Conservation (phyloP, 2,329 filamentous ascomycete species). For the Penicillium sp. region DNA sequence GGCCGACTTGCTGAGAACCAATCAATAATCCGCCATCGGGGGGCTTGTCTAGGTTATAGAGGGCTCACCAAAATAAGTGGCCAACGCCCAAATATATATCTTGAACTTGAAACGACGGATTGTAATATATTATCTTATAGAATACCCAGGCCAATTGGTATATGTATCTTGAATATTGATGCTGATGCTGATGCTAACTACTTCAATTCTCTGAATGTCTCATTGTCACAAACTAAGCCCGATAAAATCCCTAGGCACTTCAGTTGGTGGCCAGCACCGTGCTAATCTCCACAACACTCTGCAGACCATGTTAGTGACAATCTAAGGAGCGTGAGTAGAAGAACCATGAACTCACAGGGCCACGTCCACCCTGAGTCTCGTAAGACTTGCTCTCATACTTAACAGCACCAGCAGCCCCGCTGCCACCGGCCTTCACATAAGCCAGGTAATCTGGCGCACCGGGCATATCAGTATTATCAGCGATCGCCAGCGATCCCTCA, state of each 20-base stretch:
- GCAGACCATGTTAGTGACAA: not conserved
- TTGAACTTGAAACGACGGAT: too few species aligned
- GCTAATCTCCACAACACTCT: slow-evolving; percentile 24
- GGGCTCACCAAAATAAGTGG: not conserved
- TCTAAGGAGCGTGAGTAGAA: not conserved
- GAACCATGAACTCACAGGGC: slow-evolving; percentile 7
- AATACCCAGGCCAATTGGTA: too few species aligned
- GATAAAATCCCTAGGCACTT: not conserved
- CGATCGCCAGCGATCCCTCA: slow-evolving; percentile 34
- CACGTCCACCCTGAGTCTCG: slow-evolving; percentile 2
- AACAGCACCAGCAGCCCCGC: slow-evolving; percentile 11
- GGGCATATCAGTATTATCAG: slow-evolving; percentile 43
- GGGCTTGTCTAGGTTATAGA: not conserved
- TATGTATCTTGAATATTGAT: too few species aligned
- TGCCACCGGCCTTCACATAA: slow-evolving; percentile 37
- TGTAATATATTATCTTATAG: too few species aligned
- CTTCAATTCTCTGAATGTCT: too few species aligned
- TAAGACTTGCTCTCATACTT: slow-evolving; percentile 27
- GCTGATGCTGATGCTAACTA: too few species aligned
- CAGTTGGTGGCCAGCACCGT: slow-evolving; percentile 17
- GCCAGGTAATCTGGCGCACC: slow-evolving; percentile 44
- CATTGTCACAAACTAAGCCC: too few species aligned
- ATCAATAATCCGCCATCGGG: not conserved
- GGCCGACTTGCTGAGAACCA: not conserved
- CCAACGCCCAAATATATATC: too few species aligned